Percentiles rank a stretch among this genome's conserved stretches.
phyloP scores from a whole-genome alignment of 306 rosid species.

The Begonia peltatifolia region DNA sequence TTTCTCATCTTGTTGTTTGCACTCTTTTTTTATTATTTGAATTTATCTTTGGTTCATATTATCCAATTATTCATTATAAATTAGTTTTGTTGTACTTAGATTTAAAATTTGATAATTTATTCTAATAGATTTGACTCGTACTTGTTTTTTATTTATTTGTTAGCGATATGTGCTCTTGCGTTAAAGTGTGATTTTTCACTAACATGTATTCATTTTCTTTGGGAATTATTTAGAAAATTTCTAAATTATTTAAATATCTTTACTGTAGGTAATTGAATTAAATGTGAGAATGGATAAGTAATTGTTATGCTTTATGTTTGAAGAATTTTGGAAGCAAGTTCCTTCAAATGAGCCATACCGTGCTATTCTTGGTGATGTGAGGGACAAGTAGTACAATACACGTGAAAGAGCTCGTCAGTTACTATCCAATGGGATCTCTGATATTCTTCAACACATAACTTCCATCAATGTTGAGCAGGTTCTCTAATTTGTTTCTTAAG shows the following conservation, averaged over 20 bases:
- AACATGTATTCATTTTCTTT: no score
- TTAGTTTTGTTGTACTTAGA: no score
- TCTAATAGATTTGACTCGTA: no score
- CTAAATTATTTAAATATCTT: neutral
- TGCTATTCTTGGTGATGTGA: constrained; percentile 84
- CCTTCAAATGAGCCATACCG: constrained; percentile 99
- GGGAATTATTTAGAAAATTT: no score
- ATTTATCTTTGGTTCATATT: no score
- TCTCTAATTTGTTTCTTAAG: constrained; percentile 3
- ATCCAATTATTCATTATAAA: no score
- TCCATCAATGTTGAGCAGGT: constrained; percentile 97
- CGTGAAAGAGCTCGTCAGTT: constrained; percentile 94
- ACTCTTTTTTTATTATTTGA: no score
- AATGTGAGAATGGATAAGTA: neutral
- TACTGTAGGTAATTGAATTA: neutral
- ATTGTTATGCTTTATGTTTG: constrained; percentile 14
- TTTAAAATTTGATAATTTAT: no score
- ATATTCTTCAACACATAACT: constrained; percentile 59
- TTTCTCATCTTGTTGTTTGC: no score
- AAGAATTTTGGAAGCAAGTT: constrained; percentile 97
- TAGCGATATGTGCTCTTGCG: no score
- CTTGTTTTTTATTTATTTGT: no score
- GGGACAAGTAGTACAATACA: constrained; percentile 84
- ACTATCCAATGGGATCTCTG: constrained; percentile 62
- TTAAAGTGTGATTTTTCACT: no score